These are phyloP conservation scores for Physaria fendleri DNA, from an alignment of 345 rosid genomes.

Conservation along the genomic window DNA sequence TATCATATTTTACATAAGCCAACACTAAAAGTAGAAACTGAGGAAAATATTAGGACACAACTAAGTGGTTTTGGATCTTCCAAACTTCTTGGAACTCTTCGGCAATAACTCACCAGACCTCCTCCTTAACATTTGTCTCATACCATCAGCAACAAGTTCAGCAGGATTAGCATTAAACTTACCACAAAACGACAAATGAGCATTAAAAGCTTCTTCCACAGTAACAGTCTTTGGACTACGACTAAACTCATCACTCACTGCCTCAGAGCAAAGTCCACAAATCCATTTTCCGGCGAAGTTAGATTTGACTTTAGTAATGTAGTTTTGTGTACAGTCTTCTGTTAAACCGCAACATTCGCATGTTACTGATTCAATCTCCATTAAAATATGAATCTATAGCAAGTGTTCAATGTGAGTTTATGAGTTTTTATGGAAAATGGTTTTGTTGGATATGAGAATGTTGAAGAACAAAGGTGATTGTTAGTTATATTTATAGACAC, in stretches of 20 bases:
- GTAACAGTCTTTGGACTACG: slow-evolving; percentile 37
- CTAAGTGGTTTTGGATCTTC: slow-evolving; percentile 54
- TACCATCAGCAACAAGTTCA: slow-evolving; percentile 78
- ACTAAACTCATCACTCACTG: slow-evolving; percentile 67
- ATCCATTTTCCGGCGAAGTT: slow-evolving; percentile 90
- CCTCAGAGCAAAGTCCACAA: slow-evolving; percentile 94
- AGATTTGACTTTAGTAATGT: slow-evolving; percentile 62
- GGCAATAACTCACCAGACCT: slow-evolving; percentile 60
- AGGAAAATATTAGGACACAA: slow-evolving; percentile 16
- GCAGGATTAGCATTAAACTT: slow-evolving; percentile 86
- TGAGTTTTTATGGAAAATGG: not conserved
- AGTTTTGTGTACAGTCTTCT: slow-evolving; percentile 88
- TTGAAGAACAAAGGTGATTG: slow-evolving; percentile 1
- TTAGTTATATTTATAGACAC: slow-evolving; percentile 22
- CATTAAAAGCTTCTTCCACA: slow-evolving; percentile 80
- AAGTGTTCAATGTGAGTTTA: not conserved
- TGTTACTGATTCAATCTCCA: slow-evolving; percentile 82
- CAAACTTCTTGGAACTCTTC: slow-evolving; percentile 52
- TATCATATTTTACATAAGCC: slow-evolving; percentile 12
- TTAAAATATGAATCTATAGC: slow-evolving; percentile 16
- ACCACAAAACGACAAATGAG: slow-evolving; percentile 91
- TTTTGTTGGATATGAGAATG: slow-evolving; percentile 9
- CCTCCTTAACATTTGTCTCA: slow-evolving; percentile 94
- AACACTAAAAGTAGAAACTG: not conserved
- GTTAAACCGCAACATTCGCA: slow-evolving; percentile 89